Evolutionary conservation across 352 stramenopile genomes (phyloP).

Genomic region (Phytophthora rubi): DNA sequence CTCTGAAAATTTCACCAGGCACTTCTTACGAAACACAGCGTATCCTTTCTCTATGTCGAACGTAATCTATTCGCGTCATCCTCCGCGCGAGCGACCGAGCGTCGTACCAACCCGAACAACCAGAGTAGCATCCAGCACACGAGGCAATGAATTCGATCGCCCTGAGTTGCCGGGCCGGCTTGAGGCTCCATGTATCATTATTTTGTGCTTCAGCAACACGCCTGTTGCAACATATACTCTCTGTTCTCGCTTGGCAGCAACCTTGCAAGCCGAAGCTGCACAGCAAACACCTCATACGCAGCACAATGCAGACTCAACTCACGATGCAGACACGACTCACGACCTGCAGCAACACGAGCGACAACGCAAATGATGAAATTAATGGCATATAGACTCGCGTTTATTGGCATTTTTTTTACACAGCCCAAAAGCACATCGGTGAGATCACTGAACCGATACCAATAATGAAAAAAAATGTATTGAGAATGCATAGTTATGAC

Average conservation of each 20-base stretch:
- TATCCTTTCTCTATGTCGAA: slow-evolving; percentile 14
- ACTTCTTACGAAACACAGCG: slow-evolving; percentile 11
- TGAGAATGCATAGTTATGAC: no score
- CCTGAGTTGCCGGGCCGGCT: neutral
- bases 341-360: neutral
- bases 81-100: slow-evolving; percentile 1
- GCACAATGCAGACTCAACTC: neutral
- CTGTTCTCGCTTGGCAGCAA: neutral
- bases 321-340: neutral
- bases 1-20: slow-evolving; percentile 3
- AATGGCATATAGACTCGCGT: neutral
- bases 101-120: slow-evolving; percentile 6
- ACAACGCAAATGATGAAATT: neutral
- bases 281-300: neutral
- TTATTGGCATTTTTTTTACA: neutral
- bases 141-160: neutral
- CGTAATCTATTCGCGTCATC: neutral
- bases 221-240: neutral
- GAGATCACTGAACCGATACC: no score
- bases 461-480: no score
- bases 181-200: neutral
- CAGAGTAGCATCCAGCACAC: neutral
- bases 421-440: no score
- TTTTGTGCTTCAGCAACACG: neutral
- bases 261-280: neutral